Base-by-base conservation (phyloP, 2,329 filamentous ascomycete species). In the Cryphonectria japonica region DNA sequence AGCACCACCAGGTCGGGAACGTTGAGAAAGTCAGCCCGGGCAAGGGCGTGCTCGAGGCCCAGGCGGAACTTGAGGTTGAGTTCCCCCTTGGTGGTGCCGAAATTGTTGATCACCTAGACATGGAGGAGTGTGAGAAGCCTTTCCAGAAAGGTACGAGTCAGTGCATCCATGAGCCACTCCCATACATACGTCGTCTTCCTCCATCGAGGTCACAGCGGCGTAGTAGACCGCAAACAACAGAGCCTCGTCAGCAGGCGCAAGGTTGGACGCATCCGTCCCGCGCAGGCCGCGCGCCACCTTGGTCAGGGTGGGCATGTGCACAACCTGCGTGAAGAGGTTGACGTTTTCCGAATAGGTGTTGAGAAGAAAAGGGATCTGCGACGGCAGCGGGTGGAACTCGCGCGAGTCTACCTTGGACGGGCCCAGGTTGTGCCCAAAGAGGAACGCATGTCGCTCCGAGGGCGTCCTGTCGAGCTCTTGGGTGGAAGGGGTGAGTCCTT, bases 221-320 rank as follows among this genome's bases (percentile, higher is more conserved):
- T 88, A 89, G 77, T 88, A 89, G 7, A 89, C 86, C 0, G 86
- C 80, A 75, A 89, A 88, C 76, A 88, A 78, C 60, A 89, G 75
- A 1, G 87, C 86, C 71, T 88, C 85, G 61, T 86, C 81, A 2
- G 82, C 78, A 1, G 83, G 82, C 0, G 81, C 79, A 32, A 68
- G 67, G 41, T 3, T 50, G 13, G 67, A 68, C 0, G 86, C 75
- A 4, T 69, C 69, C 72, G 76, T 69, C n/a, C 75, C 77, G 1
- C 80, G 82, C 26, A 78, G 73, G 37, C 80, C 78, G 2, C 81
- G 80, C 8, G 82, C 75, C 64, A 84, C 77, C 54, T 82, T 80
- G 2, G 71, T 77, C 1, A 85, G 74, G 1, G 80, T 83, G 0
- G 85, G 84, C 69, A 86, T 81, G 73, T 87, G 85, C 11, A 86